Base-by-base conservation (phyloP, 108 stramenopile genomes). In the Nannochloropsis gaditana region DNA sequence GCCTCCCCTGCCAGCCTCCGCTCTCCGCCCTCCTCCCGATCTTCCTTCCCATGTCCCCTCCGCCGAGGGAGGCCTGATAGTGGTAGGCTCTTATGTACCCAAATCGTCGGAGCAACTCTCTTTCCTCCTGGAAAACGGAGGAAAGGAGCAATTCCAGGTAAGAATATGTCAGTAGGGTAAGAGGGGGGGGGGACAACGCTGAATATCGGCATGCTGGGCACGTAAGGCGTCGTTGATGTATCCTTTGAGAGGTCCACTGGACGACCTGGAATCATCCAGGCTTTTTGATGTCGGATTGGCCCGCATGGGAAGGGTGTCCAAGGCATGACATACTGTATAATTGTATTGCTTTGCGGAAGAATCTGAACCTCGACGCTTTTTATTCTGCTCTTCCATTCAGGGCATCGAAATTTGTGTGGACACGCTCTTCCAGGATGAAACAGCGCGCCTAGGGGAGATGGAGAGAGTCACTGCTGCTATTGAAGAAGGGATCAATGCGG, bases 41-140 rank as follows among this genome's bases (percentile, higher is more conserved):
- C n/a, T 15, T 6, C 5, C 81, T 2, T 43, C 84, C 9, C 59
- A 41, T 0, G 10, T 9, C 41, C 50, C 50, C 6, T 43, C 79
- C 11, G 15, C 44, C 81, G 81, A 79, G 6, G 84, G 85, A 3
- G 91, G 91, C 2, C 79, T 86, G 41, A 79, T 90, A 17, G 45
- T 91, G n/a, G 91, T 91, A 11, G 91, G 92, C 4, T 90, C 90
- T 8, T 91, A 92, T 50, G 91, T 92, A 21, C 44, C 82, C 21
- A 92, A 92, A 85, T 88, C 91, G 9, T 88, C 91, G 42, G 59
- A 84, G 80, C 92, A 92, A 87, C 88, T 92, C 9, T 50, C 43
- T n/a, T 82, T 42, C 42, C 89, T 91, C 6, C 81, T 88, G 81
- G 83, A 73, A n/a, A n/a, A n/a, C 19, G 59, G 59, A 3, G 19